phyloP scores from a whole-genome alignment of 2,329 filamentous ascomycete species.

The Colletotrichum chlorophyti region DNA sequence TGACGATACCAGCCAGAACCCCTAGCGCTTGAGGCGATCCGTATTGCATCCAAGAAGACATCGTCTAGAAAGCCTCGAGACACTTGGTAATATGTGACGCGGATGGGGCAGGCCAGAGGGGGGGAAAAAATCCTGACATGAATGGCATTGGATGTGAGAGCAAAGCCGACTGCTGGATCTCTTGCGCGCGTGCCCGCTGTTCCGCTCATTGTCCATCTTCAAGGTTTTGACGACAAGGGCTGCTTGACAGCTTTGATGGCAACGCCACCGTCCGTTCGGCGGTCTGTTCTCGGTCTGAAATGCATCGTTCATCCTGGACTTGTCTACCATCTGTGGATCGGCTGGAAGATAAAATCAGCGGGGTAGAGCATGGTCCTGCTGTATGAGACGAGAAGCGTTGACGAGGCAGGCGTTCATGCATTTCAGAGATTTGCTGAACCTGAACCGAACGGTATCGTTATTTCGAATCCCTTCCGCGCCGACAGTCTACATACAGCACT shows the following conservation, averaged over 20 bases:
- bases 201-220: not conserved
- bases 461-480: not conserved
- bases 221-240: slow-evolving; percentile 24
- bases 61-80: slow-evolving; percentile 7
- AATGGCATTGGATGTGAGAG: not conserved
- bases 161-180: slow-evolving; percentile 6
- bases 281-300: slow-evolving; percentile 19
- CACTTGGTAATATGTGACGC: not conserved
- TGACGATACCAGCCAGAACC: slow-evolving; percentile 5
- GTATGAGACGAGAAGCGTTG: slow-evolving; percentile 1
- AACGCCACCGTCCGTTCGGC: slow-evolving; percentile 16
- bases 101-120: not conserved
- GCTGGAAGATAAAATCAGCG: slow-evolving; percentile 1
- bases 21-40: slow-evolving; percentile 6
- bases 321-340: slow-evolving; percentile 14
- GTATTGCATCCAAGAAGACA: slow-evolving; percentile 7
- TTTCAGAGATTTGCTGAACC: slow-evolving; percentile 1
- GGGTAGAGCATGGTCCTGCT: not conserved
- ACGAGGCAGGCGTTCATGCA: slow-evolving; percentile 16
- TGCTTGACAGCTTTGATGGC: slow-evolving; percentile 16
- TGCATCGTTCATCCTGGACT: slow-evolving; percentile 20
- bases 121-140: not conserved
- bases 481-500: not conserved
- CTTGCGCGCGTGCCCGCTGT: not conserved
- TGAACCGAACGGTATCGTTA: not conserved